Evolutionary conservation across 768 basidiomycete species (phyloP).

Genomic region (Mycena maculata): DNA sequence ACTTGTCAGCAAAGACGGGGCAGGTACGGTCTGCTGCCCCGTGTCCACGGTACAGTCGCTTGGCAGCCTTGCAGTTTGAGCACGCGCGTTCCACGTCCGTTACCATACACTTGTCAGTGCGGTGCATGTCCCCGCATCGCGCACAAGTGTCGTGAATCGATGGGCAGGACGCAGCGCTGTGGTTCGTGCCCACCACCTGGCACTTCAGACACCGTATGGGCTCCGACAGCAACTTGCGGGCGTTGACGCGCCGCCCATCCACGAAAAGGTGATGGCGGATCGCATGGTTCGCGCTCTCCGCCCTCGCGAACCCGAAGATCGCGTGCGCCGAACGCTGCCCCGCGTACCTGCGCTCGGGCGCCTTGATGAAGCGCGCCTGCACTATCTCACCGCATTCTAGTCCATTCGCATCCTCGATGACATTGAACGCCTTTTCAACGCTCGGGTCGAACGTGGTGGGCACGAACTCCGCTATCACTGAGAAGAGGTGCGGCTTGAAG

Average conservation of each 20-base stretch:
- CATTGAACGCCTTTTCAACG: background rate
- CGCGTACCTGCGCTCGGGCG: slow-evolving; percentile 13
- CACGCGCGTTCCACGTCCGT: slow-evolving; percentile 34
- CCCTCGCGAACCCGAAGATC: too few relatives aligned
- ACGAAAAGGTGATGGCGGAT: slow-evolving; percentile 27
- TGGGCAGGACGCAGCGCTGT: too few relatives aligned
- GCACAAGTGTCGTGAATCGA: too few relatives aligned
- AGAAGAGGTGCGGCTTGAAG: slow-evolving; percentile 10
- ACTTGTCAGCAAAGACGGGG: slow-evolving; percentile 26
- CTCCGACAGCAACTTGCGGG: too few relatives aligned
- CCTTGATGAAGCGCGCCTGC: slow-evolving; percentile 43
- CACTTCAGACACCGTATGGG: too few relatives aligned
- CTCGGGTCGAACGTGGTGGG: too few relatives aligned
- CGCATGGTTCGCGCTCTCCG: slow-evolving; percentile 30
- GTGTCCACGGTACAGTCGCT: slow-evolving; percentile 33
- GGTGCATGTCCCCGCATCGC: too few relatives aligned
- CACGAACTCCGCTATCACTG: slow-evolving; percentile 38
- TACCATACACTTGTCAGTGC: too few relatives aligned
- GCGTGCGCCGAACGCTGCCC: slow-evolving; percentile 37
- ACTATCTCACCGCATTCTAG: slow-evolving; percentile 16
- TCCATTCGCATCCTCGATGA: slow-evolving; percentile 32
- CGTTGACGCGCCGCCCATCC: too few relatives aligned
- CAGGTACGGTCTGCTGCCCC: slow-evolving; percentile 41
- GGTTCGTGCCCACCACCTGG: too few relatives aligned
- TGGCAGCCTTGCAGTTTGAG: slow-evolving; percentile 36